phyloP scores from a whole-genome alignment of 2,329 filamentous ascomycete genomes.

The Paraphoma sp. region DNA sequence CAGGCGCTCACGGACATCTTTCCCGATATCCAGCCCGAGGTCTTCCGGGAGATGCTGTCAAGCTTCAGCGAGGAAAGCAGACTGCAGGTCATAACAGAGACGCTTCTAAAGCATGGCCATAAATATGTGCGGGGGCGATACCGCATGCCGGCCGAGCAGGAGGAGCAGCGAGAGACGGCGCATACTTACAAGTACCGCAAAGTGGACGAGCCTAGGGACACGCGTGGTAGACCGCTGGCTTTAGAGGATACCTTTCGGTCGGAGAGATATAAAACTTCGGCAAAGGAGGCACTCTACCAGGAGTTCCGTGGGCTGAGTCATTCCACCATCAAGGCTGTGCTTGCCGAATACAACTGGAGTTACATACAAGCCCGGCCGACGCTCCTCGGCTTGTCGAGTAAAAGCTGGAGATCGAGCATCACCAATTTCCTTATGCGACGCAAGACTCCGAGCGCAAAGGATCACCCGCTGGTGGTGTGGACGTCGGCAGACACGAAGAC shows the following conservation, averaged over 20 bases:
- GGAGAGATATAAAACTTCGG: slow-evolving; percentile 71
- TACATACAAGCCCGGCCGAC: slow-evolving; percentile 76
- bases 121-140: slow-evolving; percentile 74
- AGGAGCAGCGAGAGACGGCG: slow-evolving; percentile 42
- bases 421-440: slow-evolving; percentile 73
- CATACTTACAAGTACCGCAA: slow-evolving; percentile 44
- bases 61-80: slow-evolving; percentile 79
- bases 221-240: slow-evolving; percentile 54
- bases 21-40: slow-evolving; percentile 80
- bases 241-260: slow-evolving; percentile 72
- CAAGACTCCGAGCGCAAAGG: slow-evolving; percentile 62
- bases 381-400: slow-evolving; percentile 71
- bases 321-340: slow-evolving; percentile 77
- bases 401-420: slow-evolving; percentile 79
- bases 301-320: slow-evolving; percentile 79
- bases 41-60: slow-evolving; percentile 80
- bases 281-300: slow-evolving; percentile 70
- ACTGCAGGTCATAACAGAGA: slow-evolving; percentile 77
- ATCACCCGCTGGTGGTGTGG: slow-evolving; percentile 67
- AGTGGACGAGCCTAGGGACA: slow-evolving; percentile 37
- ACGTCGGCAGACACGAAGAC: slow-evolving; percentile 63
- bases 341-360: slow-evolving; percentile 81
- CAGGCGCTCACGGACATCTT: slow-evolving; percentile 74
- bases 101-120: slow-evolving; percentile 73
- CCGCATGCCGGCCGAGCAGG: slow-evolving; percentile 43